phyloP scores from a whole-genome alignment of 495 filamentous ascomycete genomes.

The Hypoxylon lenormandii region DNA sequence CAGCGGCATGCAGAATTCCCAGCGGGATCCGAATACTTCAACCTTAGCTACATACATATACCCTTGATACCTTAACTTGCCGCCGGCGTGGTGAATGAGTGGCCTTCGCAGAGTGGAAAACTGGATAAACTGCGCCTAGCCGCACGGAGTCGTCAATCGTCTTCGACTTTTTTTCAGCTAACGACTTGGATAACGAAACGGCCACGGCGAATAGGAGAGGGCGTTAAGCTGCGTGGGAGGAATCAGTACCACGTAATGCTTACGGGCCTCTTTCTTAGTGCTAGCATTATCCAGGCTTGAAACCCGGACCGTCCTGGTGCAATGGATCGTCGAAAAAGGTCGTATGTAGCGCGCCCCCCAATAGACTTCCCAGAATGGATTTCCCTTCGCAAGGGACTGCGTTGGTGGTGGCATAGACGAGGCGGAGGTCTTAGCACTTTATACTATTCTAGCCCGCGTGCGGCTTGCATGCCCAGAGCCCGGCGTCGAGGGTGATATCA shows the following conservation, averaged over 20 bases:
- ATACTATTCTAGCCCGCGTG: conserved; percentile 21
- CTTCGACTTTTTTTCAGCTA: too few species aligned
- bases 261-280: conserved; percentile 33
- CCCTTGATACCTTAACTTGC: conserved; percentile 11
- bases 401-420: conserved; percentile 35
- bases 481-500: conserved; percentile 28
- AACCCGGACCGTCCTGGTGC: conserved; percentile 44
- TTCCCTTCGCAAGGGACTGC: conserved; percentile 5
- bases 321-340: conserved; percentile 27
- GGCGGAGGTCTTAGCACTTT: conserved; percentile 37
- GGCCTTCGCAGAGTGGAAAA: conserved; percentile 31
- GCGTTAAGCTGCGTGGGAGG: conserved; percentile 21
- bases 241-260: conserved; percentile 47
- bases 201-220: conserved; percentile 31
- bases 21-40: conserved; percentile 30
- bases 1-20: conserved; percentile 42
- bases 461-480: conserved; percentile 39
- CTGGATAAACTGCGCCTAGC: conserved; percentile 46
- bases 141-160: conserved; percentile 31
- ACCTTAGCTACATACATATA: background rate
- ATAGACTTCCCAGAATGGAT: conserved; percentile 9
- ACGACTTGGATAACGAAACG: conserved; percentile 35
- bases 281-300: conserved; percentile 37
- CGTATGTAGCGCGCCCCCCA: conserved; percentile 25
- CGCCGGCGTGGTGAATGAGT: conserved; percentile 18